phyloP scores from a whole-genome alignment of 495 filamentous ascomycete genomes.

The Tuber calosporum region DNA sequence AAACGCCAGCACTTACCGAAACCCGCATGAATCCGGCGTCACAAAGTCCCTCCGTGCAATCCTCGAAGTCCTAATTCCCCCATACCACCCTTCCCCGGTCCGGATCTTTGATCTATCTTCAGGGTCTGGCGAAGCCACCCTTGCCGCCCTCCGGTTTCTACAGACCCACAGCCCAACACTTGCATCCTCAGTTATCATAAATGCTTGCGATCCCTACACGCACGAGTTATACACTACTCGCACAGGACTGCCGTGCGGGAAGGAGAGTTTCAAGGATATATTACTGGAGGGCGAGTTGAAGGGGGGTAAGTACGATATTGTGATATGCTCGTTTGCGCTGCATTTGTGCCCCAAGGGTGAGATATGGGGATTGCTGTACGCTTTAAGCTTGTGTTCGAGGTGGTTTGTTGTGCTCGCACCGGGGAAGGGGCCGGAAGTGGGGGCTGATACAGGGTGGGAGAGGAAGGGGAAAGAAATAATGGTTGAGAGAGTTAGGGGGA shows the following conservation, averaged over 20 bases:
- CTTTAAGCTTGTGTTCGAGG: slow-evolving; percentile 17
- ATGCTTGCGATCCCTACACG: slow-evolving; percentile 31
- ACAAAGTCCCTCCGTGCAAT: slow-evolving; percentile 33
- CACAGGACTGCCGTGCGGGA: slow-evolving; percentile 28
- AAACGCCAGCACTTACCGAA: slow-evolving; percentile 29
- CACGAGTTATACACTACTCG: slow-evolving; percentile 27
- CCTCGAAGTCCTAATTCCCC: slow-evolving; percentile 20
- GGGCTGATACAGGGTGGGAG: slow-evolving; percentile 36
- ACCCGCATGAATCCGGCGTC: slow-evolving; percentile 35
- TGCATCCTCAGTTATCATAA: slow-evolving; percentile 6
- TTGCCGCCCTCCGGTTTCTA: slow-evolving; percentile 25
- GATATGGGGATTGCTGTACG: slow-evolving; percentile 30
- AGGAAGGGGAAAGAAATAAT: slow-evolving; percentile 27
- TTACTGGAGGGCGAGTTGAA: slow-evolving; percentile 18
- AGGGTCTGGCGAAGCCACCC: slow-evolving; percentile 32
- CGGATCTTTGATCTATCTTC: slow-evolving; percentile 31
- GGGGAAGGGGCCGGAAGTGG: slow-evolving; percentile 34
- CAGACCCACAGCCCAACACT: slow-evolving; percentile 8
- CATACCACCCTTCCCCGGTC: slow-evolving; percentile 6
- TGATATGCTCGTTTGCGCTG: slow-evolving; percentile 32
- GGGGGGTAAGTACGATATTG: slow-evolving; percentile 21
- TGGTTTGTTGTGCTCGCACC: slow-evolving; percentile 36
- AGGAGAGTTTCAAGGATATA: slow-evolving; percentile 27
- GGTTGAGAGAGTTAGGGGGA: slow-evolving; percentile 33
- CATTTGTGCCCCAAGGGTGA: slow-evolving; percentile 29